These are phyloP conservation scores for Arachis stenosperma DNA, from an alignment of 306 rosid species.

Conservation along the genomic window DNA sequence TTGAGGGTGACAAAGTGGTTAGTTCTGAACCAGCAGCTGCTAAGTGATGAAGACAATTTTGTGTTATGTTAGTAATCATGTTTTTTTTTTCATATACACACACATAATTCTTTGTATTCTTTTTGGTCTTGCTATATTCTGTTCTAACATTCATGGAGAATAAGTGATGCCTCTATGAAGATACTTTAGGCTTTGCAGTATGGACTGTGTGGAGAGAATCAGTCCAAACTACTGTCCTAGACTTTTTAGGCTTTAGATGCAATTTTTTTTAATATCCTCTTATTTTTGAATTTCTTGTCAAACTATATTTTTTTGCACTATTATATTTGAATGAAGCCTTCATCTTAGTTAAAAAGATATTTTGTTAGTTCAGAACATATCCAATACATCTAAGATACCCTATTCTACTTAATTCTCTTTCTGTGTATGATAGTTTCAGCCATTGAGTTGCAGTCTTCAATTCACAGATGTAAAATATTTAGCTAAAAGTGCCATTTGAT, in stretches of 20 bases:
- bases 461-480: neutral
- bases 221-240: conserved; percentile 44
- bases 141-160: conserved; percentile 54
- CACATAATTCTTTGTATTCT: conserved; percentile 25
- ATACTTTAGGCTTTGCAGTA: conserved; percentile 50
- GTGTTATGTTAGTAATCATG: conserved; percentile 32
- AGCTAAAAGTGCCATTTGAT: neutral
- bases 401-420: too few species aligned
- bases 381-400: too few species aligned
- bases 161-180: conserved; percentile 52
- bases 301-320: conserved; percentile 23
- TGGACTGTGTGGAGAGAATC: conserved; percentile 45
- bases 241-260: conserved; percentile 48
- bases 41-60: conserved; percentile 45
- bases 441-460: neutral
- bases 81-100: conserved; percentile 6
- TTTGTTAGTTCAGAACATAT: too few species aligned
- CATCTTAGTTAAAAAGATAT: neutral
- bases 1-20: conserved; percentile 45
- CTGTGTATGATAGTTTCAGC: neutral
- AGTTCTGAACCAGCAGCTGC: conserved; percentile 43
- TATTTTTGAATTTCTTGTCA: conserved; percentile 33
- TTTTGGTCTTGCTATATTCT: conserved; percentile 24
- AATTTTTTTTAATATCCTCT: conserved; percentile 31
- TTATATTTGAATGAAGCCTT: neutral